Evolutionary conservation across 805 yeast species (phyloP), one percentile per base, ranked within the genome.

Genomic region (Wickerhamomyces rabaulensis): DNA sequence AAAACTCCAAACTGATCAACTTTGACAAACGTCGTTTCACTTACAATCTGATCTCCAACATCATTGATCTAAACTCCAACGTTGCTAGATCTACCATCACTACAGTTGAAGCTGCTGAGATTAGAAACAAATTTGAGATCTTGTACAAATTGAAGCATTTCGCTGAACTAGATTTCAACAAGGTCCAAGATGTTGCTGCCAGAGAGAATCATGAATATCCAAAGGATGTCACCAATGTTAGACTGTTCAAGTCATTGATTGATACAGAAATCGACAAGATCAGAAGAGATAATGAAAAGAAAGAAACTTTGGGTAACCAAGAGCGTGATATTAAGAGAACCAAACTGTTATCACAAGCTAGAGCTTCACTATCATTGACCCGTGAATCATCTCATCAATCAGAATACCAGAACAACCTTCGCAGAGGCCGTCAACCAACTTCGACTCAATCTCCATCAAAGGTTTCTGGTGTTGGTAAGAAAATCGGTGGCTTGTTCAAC

Each of bases 11-110:
- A 29, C 68, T 84, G 50, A 79, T 91, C 55, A 91, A 92, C 60
- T 92, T 91, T 65, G 96, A 89, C 64, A 92, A 92, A 67, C 75
- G 84, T 50, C 73, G 92, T 44, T 84, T 80, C 63, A 77, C 79
- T 5, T 79, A 77, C 64, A 80, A 83, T 57, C 70, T 84, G 49
- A 69, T 84, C 31, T 68, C 78, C 20, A 80, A 80, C 51, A 71
- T 82, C 16, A 52, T 72, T 40, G 78, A 73, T 46, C 60, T 79
- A 65, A 63, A 68, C 29, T 65, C 65, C 13, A 47, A 23, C 10
- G 31, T 20, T 1, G 21, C 16, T 9, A 41, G 40, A 6, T 39
- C 40, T 10, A 44, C 51, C 22, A 66, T 61, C 50, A 70, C 71
- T n/a, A 54, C 56, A 20, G 65, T 65, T 51, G 69, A 42, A 9